Evolutionary conservation across 2,329 filamentous ascomycete genomes (phyloP).

Genomic region (Epichloe hybrida): DNA sequence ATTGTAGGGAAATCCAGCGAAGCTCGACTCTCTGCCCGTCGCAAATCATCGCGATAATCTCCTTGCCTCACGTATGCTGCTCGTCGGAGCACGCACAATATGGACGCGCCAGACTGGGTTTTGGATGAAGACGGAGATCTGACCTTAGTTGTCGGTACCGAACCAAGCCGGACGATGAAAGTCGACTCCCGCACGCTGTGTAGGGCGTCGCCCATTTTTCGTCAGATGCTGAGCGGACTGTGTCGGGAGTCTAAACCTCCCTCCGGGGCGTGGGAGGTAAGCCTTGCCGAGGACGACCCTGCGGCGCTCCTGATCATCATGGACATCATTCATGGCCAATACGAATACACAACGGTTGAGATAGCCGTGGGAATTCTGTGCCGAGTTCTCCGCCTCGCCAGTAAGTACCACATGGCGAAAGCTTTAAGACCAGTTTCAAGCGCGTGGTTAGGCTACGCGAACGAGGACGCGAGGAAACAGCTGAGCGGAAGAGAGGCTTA

Average conservation of each 20-base stretch:
- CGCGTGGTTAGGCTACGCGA: not conserved
- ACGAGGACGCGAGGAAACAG: not conserved
- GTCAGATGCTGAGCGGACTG: constrained; percentile 3
- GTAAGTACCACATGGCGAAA: constrained; percentile 10
- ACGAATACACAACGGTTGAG: constrained; percentile 1
- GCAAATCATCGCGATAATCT: too few species aligned
- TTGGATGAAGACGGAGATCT: not conserved
- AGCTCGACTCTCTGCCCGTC: too few species aligned
- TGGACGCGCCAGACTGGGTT: not conserved
- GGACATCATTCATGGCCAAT: not conserved
- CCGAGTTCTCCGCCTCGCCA: constrained; percentile 4
- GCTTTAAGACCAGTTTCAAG: constrained; percentile 3
- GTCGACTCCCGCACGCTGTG: constrained; percentile 2
- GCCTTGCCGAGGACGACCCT: constrained; percentile 1
- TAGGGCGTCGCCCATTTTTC: not conserved
- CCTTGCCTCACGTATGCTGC: too few species aligned
- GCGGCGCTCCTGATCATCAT: constrained; percentile 1
- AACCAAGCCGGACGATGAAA: not conserved
- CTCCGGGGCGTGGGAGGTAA: constrained; percentile 1
- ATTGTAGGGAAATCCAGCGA: too few species aligned
- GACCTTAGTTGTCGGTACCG: not conserved
- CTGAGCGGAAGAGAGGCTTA: not conserved
- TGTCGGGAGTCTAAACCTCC: constrained; percentile 2
- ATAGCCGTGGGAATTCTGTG: not conserved
- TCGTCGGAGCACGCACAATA: not conserved